Conservation (phyloP, 768 basidiomycete genomes). For the Auriscalpium microsporum region DNA sequence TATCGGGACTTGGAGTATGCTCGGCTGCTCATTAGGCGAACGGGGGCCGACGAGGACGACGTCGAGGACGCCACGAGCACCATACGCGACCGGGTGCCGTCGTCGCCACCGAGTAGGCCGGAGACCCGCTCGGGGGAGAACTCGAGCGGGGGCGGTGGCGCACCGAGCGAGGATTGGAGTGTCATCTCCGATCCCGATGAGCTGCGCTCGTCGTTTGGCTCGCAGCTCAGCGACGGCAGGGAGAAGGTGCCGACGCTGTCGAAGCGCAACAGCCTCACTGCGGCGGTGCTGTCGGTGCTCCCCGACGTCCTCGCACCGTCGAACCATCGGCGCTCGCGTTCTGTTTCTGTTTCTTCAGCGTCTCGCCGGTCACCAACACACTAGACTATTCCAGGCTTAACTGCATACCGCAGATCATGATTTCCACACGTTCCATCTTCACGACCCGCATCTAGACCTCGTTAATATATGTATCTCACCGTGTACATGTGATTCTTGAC, state of each 20-base stretch:
- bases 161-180: constrained; percentile 78
- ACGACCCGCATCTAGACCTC: background rate
- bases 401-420: no score
- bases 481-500: background rate
- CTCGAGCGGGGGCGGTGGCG: constrained; percentile 37
- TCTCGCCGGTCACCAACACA: background rate
- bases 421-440: no score
- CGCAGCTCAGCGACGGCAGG: background rate
- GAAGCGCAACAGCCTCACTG: constrained; percentile 38
- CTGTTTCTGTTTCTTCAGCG: constrained; percentile 8
- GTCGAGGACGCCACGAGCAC: constrained; percentile 25
- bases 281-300: constrained; percentile 14
- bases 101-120: constrained; percentile 14
- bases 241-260: constrained; percentile 1
- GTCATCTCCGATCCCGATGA: constrained; percentile 76
- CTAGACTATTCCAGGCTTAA: no score
- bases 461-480: background rate
- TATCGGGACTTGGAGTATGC: constrained; percentile 97
- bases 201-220: constrained; percentile 41
- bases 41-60: constrained; percentile 18
- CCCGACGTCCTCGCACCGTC: constrained; percentile 13
- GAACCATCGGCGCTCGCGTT: constrained; percentile 9
- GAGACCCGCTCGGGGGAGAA: constrained; percentile 16
- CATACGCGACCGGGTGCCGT: constrained; percentile 19
- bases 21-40: constrained; percentile 70